Evolutionary conservation across 2,329 filamentous ascomycete species (phyloP), one percentile per base, ranked within the genome.

Genomic region (Beauveria brongniartii): DNA sequence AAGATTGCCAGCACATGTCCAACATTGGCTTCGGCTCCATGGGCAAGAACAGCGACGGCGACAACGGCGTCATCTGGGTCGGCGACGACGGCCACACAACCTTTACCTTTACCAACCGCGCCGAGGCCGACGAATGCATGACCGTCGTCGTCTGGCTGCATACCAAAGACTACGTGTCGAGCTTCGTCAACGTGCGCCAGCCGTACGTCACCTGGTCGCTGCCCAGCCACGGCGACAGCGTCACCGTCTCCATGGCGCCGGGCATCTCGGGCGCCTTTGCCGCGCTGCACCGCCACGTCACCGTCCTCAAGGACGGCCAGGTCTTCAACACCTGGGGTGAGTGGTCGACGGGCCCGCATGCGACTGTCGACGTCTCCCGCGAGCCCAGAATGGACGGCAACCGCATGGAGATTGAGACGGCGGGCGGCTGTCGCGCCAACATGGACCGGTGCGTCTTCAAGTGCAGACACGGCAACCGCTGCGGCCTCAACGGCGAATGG

Each of bases 361-460:
- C 75, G 63, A 73, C 71, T 44, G 73, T 77, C 61, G 73, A 79
- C 64, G 69, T 79, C 58, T 76, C 74, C 44, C 72, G 75, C 41
- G 71, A 77, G 63, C 71, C 77, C 68, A 76, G 76, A 69, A 78
- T 80, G 76, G 64, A 66, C 54, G 78, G 78, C 41, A 69, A 72
- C 65, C 62, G 44, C 54, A 77, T 79, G 69, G 67, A 65, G 56
- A 63, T 69, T 14, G 43, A 48, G 40, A 71, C 72, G 56, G 69
- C 69, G 56, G 70, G 69, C 63, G 72, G 75, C 62, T 80, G 78
- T 68, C 66, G 68, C 14, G 72, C 74, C 41, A 69, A 76, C 65
- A 74, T 78, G 72, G 61, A 70, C 22, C 71, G 64, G 5, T 80
- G 78, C 67, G 74, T 74, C 53, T 80, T 77, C 69, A 64, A 68